phyloP scores from a whole-genome alignment of 495 filamentous ascomycete species.

The Trichoderma virens region DNA sequence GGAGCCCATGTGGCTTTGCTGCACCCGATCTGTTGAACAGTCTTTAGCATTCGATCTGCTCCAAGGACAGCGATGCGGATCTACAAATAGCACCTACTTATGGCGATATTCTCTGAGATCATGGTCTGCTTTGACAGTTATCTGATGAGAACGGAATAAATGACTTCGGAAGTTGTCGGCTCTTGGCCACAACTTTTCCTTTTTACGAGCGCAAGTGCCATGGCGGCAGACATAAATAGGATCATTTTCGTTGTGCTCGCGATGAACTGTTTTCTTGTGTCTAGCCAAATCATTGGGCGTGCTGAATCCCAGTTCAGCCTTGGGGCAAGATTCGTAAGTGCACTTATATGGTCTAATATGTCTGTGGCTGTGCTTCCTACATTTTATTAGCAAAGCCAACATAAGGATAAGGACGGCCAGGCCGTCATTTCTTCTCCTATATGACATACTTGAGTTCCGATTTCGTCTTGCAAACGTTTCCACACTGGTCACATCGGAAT shows the following conservation, averaged over 20 bases:
- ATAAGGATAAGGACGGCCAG: background rate
- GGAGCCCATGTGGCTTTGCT: background rate
- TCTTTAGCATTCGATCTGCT: background rate
- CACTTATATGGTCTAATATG: conserved; percentile 72
- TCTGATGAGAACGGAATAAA: conserved; percentile 64
- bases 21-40: background rate
- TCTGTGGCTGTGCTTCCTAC: conserved; percentile 73
- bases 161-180: conserved; percentile 90
- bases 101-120: conserved; percentile 19
- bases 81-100: background rate
- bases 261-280: conserved; percentile 65
- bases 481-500: background rate
- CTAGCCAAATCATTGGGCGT: conserved; percentile 74
- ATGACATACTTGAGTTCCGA: conserved; percentile 42
- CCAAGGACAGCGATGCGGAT: background rate
- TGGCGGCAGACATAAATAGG: conserved; percentile 63
- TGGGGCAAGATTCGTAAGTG: conserved; percentile 48
- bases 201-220: conserved; percentile 52
- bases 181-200: conserved; percentile 72
- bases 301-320: conserved; percentile 59
- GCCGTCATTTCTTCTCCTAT: background rate
- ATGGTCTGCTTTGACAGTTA: conserved; percentile 25
- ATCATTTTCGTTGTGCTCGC: conserved; percentile 34
- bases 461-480: conserved; percentile 31
- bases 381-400: conserved; percentile 9